These are phyloP conservation scores for Trametes cubensis DNA, from an alignment of 768 basidiomycete genomes.

Conservation along the genomic window DNA sequence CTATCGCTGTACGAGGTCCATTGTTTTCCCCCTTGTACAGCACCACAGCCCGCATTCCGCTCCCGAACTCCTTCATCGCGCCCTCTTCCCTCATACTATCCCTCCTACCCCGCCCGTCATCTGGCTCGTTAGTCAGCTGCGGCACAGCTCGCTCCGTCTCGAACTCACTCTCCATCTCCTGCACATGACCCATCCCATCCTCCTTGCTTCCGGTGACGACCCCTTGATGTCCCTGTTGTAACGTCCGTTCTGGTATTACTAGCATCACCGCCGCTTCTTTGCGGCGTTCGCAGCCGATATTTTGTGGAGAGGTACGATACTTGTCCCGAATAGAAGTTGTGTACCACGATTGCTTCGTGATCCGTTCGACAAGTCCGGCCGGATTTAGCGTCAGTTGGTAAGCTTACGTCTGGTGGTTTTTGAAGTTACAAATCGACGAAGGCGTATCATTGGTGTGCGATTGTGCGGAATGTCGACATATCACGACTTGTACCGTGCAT, in stretches of 20 bases:
- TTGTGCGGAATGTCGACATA: constrained; percentile 2
- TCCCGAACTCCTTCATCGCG: too few relatives aligned
- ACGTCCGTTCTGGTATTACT: background rate
- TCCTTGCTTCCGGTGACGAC: constrained; percentile 3
- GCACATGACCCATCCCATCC: background rate
- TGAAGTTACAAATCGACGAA: too few relatives aligned
- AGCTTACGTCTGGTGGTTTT: background rate
- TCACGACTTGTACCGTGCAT: background rate
- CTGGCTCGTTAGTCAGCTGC: background rate
- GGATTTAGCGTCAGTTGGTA: background rate
- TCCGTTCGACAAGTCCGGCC: too few relatives aligned
- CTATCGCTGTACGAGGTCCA: background rate
- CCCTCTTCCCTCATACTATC: too few relatives aligned
- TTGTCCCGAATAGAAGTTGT: constrained; percentile 11
- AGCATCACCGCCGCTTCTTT: background rate
- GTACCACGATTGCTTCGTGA: too few relatives aligned
- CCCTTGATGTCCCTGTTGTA: constrained; percentile 6
- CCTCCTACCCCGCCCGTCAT: too few relatives aligned
- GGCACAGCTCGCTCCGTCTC: background rate
- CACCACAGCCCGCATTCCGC: background rate
- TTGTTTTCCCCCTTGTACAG: constrained; percentile 1
- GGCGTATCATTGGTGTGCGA: background rate
- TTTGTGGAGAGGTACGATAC: constrained; percentile 7
- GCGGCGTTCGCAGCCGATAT: background rate
- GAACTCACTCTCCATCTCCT: background rate